Percentiles rank a stretch among this genome's conserved stretches.
Conservation (phyloP, 2,329 filamentous ascomycete species). For the Beauveria varroae region DNA sequence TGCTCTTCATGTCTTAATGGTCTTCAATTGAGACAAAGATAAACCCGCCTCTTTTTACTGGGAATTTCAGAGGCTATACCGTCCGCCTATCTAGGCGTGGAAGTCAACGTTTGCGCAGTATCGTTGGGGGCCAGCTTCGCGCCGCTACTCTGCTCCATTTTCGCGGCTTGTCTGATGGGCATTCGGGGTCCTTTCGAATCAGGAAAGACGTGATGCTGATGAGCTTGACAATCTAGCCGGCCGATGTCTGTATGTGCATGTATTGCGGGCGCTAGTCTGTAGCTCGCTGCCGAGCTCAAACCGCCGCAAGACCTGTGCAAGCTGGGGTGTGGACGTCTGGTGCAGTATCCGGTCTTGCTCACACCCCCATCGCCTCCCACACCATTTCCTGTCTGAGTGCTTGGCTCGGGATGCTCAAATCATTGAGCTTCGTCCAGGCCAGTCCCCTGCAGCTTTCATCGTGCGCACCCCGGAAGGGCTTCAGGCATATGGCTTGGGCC, state of each 20-base stretch:
- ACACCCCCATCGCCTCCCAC: constrained; percentile 9
- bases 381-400: constrained; percentile 8
- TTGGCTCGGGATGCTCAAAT: not conserved
- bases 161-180: not conserved
- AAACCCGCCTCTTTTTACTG: not conserved
- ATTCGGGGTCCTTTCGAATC: not conserved
- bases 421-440: not conserved
- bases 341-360: constrained; percentile 5
- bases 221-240: not conserved
- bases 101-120: not conserved
- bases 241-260: not conserved
- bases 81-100: too few relatives aligned
- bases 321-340: not conserved
- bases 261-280: constrained; percentile 1
- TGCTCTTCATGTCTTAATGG: not conserved
- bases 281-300: not conserved
- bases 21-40: not conserved
- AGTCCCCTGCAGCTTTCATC: constrained; percentile 10
- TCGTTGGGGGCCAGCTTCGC: not conserved
- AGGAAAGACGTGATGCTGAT: not conserved
- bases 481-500: not conserved
- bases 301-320: not conserved
- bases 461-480: not conserved
- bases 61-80: too few relatives aligned
- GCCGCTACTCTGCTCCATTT: not conserved